Conservation (phyloP, 2,329 filamentous ascomycete species). For the Beauveria varroae region DNA sequence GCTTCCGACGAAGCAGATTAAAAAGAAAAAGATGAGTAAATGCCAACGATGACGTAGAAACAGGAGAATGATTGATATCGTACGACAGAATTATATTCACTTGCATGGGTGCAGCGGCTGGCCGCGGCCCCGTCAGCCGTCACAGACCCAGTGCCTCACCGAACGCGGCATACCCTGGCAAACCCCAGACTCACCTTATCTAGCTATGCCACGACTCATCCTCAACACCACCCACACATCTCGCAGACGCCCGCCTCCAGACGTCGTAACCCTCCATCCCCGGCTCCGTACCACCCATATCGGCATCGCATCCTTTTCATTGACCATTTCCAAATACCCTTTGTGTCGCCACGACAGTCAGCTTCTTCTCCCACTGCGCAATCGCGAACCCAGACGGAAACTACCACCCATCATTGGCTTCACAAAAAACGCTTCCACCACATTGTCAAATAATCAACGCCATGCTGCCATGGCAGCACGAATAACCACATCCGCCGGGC, state of each 20-base stretch:
- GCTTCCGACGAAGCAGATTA: background rate
- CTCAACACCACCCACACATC: background rate
- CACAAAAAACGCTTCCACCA: too few relatives aligned
- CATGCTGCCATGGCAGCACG: conserved; percentile 18
- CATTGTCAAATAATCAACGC: background rate
- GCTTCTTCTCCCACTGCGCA: too few relatives aligned
- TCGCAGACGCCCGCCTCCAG: background rate
- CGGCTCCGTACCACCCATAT: background rate
- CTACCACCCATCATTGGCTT: too few relatives aligned
- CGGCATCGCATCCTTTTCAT: background rate
- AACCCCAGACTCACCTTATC: background rate
- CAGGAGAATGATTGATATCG: too few relatives aligned
- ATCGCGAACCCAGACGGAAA: background rate
- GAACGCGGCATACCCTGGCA: background rate
- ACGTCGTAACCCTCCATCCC: background rate
- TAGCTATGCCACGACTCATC: conserved; percentile 1
- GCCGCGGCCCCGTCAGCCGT: background rate
- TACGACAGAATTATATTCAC: too few relatives aligned
- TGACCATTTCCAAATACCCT: background rate
- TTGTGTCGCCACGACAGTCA: background rate
- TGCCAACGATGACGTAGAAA: too few relatives aligned
- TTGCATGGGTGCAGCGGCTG: conserved; percentile 1
- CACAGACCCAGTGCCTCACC: background rate
- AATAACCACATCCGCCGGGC: conserved; percentile 11
- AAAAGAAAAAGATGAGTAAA: background rate